These are phyloP conservation scores for Boletus edulis DNA, from an alignment of 768 basidiomycete genomes.

Conservation along the genomic window DNA sequence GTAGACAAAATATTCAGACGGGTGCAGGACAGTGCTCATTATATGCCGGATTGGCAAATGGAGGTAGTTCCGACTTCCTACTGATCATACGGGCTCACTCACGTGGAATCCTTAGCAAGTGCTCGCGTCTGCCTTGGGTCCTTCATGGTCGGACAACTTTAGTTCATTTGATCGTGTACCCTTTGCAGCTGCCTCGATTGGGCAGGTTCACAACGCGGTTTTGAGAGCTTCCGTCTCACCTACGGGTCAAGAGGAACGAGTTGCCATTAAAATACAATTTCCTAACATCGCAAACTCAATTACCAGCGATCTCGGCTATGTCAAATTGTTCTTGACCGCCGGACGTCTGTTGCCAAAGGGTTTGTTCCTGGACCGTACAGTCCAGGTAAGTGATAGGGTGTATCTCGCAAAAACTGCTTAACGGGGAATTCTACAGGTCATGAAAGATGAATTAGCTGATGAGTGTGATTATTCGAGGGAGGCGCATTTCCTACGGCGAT, in stretches of 20 bases:
- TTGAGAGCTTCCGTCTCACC: slow-evolving; percentile 53
- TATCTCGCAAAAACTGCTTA: not conserved
- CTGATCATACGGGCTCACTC: not conserved
- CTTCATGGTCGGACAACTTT: slow-evolving; percentile 72
- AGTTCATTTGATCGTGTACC: slow-evolving; percentile 77
- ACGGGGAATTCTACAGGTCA: slow-evolving; percentile 47
- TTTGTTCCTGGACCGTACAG: slow-evolving; percentile 84
- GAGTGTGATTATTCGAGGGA: slow-evolving; percentile 92
- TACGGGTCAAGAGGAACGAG: slow-evolving; percentile 52
- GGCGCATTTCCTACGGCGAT: slow-evolving; percentile 64
- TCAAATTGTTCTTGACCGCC: slow-evolving; percentile 78
- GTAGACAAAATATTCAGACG: slow-evolving; percentile 84
- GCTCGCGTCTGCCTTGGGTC: slow-evolving; percentile 68
- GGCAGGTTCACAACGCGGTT: slow-evolving; percentile 85
- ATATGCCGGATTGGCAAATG: slow-evolving; percentile 99
- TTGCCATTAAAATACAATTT: slow-evolving; percentile 92
- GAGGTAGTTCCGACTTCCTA: slow-evolving; percentile 50
- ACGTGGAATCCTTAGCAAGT: slow-evolving; percentile 49
- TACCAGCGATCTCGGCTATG: slow-evolving; percentile 80
- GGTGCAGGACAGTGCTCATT: slow-evolving; percentile 94
- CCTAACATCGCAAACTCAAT: slow-evolving; percentile 89
- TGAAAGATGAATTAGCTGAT: slow-evolving; percentile 86
- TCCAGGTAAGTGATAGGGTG: slow-evolving; percentile 46
- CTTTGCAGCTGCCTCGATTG: slow-evolving; percentile 95
- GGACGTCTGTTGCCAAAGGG: slow-evolving; percentile 84